phyloP scores from a whole-genome alignment of 768 basidiomycete genomes.

The Termitomyces bulborhizus region DNA sequence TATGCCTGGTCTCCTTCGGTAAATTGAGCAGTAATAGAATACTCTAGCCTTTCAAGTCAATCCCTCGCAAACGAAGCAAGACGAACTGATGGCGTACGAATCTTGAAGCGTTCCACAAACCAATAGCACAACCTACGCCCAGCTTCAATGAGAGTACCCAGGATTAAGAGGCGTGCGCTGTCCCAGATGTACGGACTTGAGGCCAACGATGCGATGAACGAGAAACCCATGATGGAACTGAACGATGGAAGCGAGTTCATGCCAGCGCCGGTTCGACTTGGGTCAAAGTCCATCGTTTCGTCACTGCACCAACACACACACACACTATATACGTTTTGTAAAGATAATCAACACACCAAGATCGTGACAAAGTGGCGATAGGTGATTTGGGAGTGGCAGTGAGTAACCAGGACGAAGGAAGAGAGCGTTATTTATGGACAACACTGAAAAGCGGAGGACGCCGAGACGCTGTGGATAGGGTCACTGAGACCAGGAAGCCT shows the following conservation, averaged over 20 bases:
- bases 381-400: background rate
- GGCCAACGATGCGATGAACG: conserved; percentile 27
- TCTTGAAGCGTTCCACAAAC: conserved; percentile 29
- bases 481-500: background rate
- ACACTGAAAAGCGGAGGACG: background rate
- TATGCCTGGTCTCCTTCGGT: conserved; percentile 41
- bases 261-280: background rate
- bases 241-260: conserved; percentile 9
- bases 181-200: conserved; percentile 18
- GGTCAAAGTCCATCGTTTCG: background rate
- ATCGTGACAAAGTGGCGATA: background rate
- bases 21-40: conserved; percentile 39
- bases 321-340: background rate
- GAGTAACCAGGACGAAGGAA: background rate
- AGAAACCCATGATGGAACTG: conserved; percentile 29
- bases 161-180: conserved; percentile 22
- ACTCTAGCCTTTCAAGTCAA: conserved; percentile 22
- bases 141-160: conserved; percentile 32
- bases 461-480: background rate
- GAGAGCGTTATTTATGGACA: background rate
- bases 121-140: conserved; percentile 34
- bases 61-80: background rate
- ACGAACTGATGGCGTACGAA: conserved; percentile 24
- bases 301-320: background rate
- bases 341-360: background rate